Evolutionary conservation across 805 yeast genomes (phyloP), one percentile per base, ranked within the genome.

Genomic region (Diddensiella transvaalensis): DNA sequence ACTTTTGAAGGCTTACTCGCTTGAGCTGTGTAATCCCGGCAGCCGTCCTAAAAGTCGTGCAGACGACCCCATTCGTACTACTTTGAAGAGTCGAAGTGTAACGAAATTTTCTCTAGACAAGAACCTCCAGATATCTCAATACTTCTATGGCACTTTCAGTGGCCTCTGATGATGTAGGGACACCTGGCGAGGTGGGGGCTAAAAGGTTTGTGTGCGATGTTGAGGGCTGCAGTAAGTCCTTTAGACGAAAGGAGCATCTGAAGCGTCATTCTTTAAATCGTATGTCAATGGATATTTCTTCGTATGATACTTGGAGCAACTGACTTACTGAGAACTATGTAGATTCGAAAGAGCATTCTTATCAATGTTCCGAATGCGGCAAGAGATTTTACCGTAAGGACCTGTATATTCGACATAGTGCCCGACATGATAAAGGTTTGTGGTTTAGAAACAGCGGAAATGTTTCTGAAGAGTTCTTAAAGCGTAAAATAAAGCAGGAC

Each of bases 361-460:
- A 26, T 26, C 32, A 26, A 18, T 51, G 57, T 42, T 38, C 44
- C 11, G 38, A 41, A 32, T 80, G 85, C 55, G 72, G 69, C 6
- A 77, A 75, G 52, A 58, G 56, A 4, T 79, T 80, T 56, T 72
- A 73, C 51, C 64, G 85, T 43, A 72, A 71, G 46, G 85, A 80
- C 59, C 75, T 83, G 1, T 67, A 74, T 48, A 71, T 68, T 38
- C 69, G 85, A 53, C 86, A 80, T 56, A 68, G 68, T 23, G 70
- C 71, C 13, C 39, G 56, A 30, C 56, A 52, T 36, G 47, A 23
- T 10, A 39, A 41, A 23, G 55, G 55, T 2, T 46, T 52, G 51
- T 52, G 55, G 55, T 52, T 46, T 32, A 44, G 55, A 6, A 22
- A 43, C 11, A 42, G 43, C 6, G 53, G 55, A 5, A 44, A 46